Evolutionary conservation across 345 rosid genomes (phyloP).

Genomic region (Populus tremula): DNA sequence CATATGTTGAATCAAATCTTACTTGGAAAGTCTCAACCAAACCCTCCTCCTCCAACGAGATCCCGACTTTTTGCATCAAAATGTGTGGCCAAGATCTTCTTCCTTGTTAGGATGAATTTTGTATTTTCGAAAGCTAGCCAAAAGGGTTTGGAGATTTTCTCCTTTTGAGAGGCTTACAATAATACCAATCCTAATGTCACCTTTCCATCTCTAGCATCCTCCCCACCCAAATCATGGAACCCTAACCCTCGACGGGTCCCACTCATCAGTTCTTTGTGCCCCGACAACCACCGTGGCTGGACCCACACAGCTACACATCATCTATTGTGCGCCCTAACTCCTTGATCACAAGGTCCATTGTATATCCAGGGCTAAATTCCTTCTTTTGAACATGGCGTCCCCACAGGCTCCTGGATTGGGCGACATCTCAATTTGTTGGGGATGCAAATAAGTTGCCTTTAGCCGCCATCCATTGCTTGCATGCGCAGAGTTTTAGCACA

Average conservation of each 20-base stretch:
- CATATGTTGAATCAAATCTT: slow-evolving; percentile 31
- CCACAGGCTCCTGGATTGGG: slow-evolving; percentile 33
- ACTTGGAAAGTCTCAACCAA: slow-evolving; percentile 35
- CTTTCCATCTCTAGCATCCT: slow-evolving; percentile 8
- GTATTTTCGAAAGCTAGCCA: background rate
- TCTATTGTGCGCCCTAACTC: slow-evolving; percentile 51
- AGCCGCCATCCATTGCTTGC: slow-evolving; percentile 62
- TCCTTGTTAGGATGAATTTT: slow-evolving; percentile 1
- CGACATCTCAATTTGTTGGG: slow-evolving; percentile 34
- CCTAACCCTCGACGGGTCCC: slow-evolving; percentile 36
- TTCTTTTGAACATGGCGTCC: slow-evolving; percentile 39
- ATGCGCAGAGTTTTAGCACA: slow-evolving; percentile 46
- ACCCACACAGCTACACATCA: slow-evolving; percentile 44
- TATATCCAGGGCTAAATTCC: slow-evolving; percentile 19
- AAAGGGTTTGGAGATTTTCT: background rate
- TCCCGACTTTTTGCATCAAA: slow-evolving; percentile 37
- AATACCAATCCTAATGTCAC: slow-evolving; percentile 12
- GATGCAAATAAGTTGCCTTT: slow-evolving; percentile 34
- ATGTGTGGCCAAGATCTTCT: slow-evolving; percentile 30
- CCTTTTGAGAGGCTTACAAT: background rate
- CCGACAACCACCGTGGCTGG: slow-evolving; percentile 56
- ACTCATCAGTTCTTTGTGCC: slow-evolving; percentile 31
- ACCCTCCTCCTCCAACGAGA: slow-evolving; percentile 25
- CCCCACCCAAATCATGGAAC: slow-evolving; percentile 30
- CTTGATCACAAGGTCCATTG: slow-evolving; percentile 37